Percentiles rank a stretch among this genome's conserved stretches.
Evolutionary conservation across 2,329 filamentous ascomycete genomes (phyloP).

Genomic region (Cucurbitaria berberidis): DNA sequence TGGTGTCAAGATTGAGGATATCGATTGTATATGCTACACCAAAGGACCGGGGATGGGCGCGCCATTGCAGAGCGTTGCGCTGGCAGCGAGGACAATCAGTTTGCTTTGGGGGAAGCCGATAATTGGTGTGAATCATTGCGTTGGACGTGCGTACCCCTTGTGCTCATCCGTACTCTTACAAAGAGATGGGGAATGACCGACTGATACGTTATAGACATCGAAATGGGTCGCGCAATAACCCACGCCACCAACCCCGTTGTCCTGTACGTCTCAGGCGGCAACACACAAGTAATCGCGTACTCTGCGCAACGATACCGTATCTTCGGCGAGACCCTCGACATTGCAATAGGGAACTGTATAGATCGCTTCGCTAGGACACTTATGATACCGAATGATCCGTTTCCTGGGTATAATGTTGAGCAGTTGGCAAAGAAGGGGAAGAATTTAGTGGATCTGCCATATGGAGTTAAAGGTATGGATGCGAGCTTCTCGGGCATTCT

Average conservation of each 20-base stretch:
- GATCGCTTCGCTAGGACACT: conserved; percentile 94
- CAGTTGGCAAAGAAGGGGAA: conserved; percentile 80
- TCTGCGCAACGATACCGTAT: conserved; percentile 94
- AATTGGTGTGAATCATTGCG: conserved; percentile 96
- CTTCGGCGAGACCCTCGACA: conserved; percentile 96
- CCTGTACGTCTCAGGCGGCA: conserved; percentile 92
- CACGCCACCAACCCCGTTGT: conserved; percentile 91
- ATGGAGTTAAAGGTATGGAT: conserved; percentile 98
- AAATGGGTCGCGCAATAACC: conserved; percentile 96
- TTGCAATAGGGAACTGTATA: conserved; percentile 96
- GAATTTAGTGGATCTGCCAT: conserved; percentile 83
- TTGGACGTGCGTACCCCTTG: conserved; percentile 69
- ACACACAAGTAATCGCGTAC: conserved; percentile 98
- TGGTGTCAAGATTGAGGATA: conserved; percentile 58
- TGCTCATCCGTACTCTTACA: background rate
- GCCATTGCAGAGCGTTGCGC: conserved; percentile 82
- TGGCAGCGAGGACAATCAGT: conserved; percentile 80
- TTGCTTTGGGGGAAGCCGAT: conserved; percentile 88
- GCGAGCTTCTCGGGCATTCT: conserved; percentile 94
- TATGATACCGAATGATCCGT: conserved; percentile 91
- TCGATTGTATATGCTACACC: conserved; percentile 95
- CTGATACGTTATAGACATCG: conserved; percentile 67
- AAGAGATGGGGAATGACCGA: background rate
- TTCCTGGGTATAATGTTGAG: conserved; percentile 97
- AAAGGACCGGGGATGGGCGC: conserved; percentile 96